Evolutionary conservation across 1,284 basidiomycete genomes (phyloP), one percentile per base, ranked within the genome.

Genomic region (Rhodotorula sp.): DNA sequence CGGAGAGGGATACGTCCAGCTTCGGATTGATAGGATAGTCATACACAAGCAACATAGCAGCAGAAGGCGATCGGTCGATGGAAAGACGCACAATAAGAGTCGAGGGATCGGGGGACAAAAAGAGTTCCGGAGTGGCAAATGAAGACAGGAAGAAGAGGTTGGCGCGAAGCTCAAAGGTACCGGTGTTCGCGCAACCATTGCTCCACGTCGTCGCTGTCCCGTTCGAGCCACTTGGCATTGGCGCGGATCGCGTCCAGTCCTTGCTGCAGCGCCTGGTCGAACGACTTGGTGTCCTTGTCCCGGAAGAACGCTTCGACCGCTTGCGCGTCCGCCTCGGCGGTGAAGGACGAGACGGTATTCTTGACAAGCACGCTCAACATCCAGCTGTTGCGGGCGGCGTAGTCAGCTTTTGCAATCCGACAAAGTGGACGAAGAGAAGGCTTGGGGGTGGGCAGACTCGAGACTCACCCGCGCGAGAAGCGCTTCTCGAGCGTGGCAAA

Each of bases 321-420:
- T 62, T 87, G 81, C 37, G 87, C 85, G 81, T 96, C 94, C 74
- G 87, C 81, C 75, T 88, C 83, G 26, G 85, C 86, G 26, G 88
- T 86, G 69, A 96, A 83, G 53, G 82, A 81, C 37, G n/a, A 42
- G 64, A 74, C 67, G 6, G 64, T 59, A 33, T n/a, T 26, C 15
- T 61, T 57, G 54, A 74, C 59, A 30, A 71, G 20, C 4, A n/a
- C 22, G 37, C 61, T 63, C 44, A 73, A 42, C 6, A 60, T 61
- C 60, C 64, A 71, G 59, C 58, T 60, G 33, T 5, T 44, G 26
- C n/a, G n/a, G n/a, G n/a, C n/a, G 20, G 30, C 14, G 5, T 37
- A 58, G 57, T 33, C 2, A 24, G 51, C 10, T 37, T 6, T 44
- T n/a, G 4, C 6, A 6, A 42, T 42, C n/a, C 12, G 29, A n/a